Evolutionary conservation across 306 rosid genomes (phyloP).

Genomic region (Rosa multiflora): DNA sequence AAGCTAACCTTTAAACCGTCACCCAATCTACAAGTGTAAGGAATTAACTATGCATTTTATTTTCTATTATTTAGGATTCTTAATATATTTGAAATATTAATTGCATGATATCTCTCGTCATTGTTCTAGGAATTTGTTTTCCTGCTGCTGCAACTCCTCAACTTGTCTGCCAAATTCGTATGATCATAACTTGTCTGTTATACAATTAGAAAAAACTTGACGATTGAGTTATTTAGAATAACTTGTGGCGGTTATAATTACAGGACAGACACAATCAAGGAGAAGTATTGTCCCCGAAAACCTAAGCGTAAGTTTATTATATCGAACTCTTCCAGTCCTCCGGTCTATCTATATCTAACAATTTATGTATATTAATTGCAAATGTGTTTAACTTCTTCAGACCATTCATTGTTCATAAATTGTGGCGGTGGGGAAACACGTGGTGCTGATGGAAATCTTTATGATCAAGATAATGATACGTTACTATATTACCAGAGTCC

Average conservation of each 20-base stretch:
- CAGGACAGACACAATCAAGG: no score
- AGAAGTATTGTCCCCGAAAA: no score
- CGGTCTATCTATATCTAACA: no score
- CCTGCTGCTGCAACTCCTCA: neutral
- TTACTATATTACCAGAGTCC: neutral
- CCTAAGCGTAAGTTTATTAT: no score
- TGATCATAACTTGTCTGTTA: neutral
- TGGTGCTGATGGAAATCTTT: slow-evolving; percentile 10
- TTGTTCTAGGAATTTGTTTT: neutral
- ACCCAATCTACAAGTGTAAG: neutral
- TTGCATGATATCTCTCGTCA: neutral
- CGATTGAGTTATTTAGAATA: no score
- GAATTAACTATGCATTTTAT: neutral
- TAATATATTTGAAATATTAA: no score
- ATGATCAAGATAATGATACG: slow-evolving; percentile 20
- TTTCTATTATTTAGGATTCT: no score
- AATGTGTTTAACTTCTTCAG: no score
- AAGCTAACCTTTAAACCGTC: neutral
- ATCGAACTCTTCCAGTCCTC: no score
- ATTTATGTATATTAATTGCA: no score
- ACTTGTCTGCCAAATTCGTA: neutral
- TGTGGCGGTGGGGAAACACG: slow-evolving; percentile 23
- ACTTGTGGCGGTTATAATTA: no score
- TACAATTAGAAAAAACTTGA: no score
- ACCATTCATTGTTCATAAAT: slow-evolving; percentile 26